Evolutionary conservation across 163 green algal genomes (phyloP), one percentile per base, ranked within the genome.

Genomic region (Coccomyxa subellipsoidea): DNA sequence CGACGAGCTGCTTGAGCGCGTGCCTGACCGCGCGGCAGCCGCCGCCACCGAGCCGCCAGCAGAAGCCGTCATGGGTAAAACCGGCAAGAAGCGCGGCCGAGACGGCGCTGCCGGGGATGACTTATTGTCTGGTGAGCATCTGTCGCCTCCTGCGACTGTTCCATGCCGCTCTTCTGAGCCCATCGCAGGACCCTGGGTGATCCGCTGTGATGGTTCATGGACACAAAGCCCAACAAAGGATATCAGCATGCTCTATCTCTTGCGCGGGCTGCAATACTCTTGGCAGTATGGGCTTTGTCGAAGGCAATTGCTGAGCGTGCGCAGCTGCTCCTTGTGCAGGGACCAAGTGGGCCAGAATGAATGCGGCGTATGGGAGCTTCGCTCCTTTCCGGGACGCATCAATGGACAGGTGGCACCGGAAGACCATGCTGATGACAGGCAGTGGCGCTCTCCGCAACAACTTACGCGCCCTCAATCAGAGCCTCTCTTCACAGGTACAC

Each of bases 351-450:
- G 39, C 9, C 38, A 23, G 72, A 38, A 8, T 91, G 38, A 83
- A 92, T 36, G 84, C 59, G 1, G 53, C 73, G 3, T 86, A 88
- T 69, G 75, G 27, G 1, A 69, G 34, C 31, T 83, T 94, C 69
- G 83, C 84, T 6, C 82, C 85, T 37, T 95, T 90, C 85, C 82
- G 89, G 15, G 91, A 96, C 81, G 84, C 84, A 0, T 81, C 91
- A 27, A 72, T 95, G 53, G 93, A 96, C 85, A 84, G 89, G 35
- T 97, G 93, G 93, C 93, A 97, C 80, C 80, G 92, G 31, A 94
- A 94, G 75, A 86, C 84, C 69, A 84, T 92, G 81, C 88, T 96
- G 36, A 39, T 35, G 75, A 39, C 75, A 34, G 75, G 77, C 39
- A 69, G 66, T 66, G 40, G 39, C 21, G 82, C 72, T 10, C 7